phyloP scores from a whole-genome alignment of 2,329 filamentous ascomycete genomes.

The Nemania bipapillata region DNA sequence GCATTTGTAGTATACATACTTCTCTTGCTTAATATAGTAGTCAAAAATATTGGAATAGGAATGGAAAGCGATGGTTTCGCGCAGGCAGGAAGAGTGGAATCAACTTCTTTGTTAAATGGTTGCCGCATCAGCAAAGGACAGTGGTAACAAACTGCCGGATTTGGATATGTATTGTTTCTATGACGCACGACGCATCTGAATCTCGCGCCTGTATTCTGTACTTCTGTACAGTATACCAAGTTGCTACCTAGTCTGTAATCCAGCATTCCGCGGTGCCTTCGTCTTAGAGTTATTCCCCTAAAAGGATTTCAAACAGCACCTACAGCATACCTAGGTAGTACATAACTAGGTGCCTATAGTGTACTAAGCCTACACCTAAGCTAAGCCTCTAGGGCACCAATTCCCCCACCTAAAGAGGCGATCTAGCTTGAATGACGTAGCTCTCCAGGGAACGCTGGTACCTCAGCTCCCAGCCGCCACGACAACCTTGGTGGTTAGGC shows the following conservation, averaged over 20 bases:
- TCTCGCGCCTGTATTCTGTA: no score
- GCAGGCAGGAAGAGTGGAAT: neutral
- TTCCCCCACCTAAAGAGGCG: neutral
- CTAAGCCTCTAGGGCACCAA: constrained; percentile 8
- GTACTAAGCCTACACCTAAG: neutral
- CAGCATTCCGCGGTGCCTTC: neutral
- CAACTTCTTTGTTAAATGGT: constrained; percentile 9
- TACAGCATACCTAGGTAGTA: no score
- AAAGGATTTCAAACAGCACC: no score
- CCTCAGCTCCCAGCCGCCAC: constrained; percentile 24
- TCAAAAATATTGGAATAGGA: neutral
- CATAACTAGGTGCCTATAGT: neutral
- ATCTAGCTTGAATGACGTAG: constrained; percentile 44
- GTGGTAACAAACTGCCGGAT: constrained; percentile 9
- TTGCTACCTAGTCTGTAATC: neutral
- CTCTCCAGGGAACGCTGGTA: constrained; percentile 32
- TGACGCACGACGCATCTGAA: no score
- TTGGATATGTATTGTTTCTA: neutral
- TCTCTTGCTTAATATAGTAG: neutral
- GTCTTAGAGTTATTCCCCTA: no score
- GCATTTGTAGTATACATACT: neutral
- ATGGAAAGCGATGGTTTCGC: neutral
- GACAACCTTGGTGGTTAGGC: constrained; percentile 30
- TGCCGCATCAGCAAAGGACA: neutral
- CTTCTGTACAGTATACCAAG: neutral